Base-by-base conservation (phyloP, 352 stramenopile species). In the Globisporangium polare region DNA sequence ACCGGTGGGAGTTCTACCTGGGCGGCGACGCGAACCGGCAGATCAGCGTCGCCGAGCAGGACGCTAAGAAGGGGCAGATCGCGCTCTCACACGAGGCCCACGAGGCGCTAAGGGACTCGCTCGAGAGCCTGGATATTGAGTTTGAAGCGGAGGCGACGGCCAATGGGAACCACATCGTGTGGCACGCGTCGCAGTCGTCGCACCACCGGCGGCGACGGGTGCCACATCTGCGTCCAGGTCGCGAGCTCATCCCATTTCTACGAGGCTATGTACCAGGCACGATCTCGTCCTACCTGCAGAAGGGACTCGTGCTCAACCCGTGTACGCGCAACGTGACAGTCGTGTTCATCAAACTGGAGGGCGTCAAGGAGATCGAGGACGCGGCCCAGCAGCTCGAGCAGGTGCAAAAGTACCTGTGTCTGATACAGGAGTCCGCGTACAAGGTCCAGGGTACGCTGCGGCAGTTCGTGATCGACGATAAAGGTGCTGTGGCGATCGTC, bases 1-100 rank as follows among this genome's bases (percentile, higher is more conserved):
- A 94, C 46, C 78, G 87, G 0, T 96, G 86, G 86, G 88, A 96
- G 55, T 96, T 95, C 58, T 94, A 94, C 54, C 55, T 95, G 15
- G 87, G 81, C 13, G 88, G 88, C 26, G 78, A 90, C 41, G 87
- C 82, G n/a, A 94, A 92, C 49, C 53, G 81, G 0, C 83, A 96
- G 42, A 92, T 94, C 78, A 90, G 81, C 41, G 60, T 70, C 31
- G 81, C 86, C 0, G 86, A 96, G 22, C 73, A 85, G 42, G 77
- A 87, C 54, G 81, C 87, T 0, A 62, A 69, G 35, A 89, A 84
- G 50, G 88, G 85, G 4, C 68, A 96, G 56, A 72, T 96, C 27
- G 83, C 88, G 26, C 68, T 95, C 1, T 94, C 82, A 0, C 63
- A 67, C 15, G 76, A 89, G 55, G 78, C 80, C 15, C 79, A 78